Conservation (phyloP, 2,329 filamentous ascomycete species). For the Hortaea sp. region DNA sequence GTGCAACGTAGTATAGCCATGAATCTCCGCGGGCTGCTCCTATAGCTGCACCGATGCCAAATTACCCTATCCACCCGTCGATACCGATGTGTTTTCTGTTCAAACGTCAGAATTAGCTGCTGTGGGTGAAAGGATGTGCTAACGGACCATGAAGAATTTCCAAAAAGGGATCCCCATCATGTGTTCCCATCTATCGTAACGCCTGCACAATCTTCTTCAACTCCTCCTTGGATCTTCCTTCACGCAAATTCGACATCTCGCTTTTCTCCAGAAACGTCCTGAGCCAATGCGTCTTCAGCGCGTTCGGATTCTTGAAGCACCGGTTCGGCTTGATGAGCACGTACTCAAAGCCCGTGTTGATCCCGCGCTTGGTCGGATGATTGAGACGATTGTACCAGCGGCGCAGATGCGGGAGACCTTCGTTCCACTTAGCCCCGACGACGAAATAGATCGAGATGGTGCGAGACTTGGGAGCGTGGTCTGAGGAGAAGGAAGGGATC, state of each 20-base stretch:
- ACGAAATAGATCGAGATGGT: neutral
- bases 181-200: neutral
- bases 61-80: too few relatives aligned
- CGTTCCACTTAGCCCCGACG: neutral
- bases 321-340: neutral
- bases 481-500: neutral
- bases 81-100: too few relatives aligned
- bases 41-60: too few relatives aligned
- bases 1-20: too few relatives aligned
- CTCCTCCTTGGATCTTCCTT: conserved; percentile 1
- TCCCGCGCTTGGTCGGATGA: conserved; percentile 2
- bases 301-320: neutral
- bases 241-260: neutral
- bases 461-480: conserved; percentile 27
- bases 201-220: neutral
- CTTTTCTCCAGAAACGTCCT: neutral
- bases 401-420: neutral
- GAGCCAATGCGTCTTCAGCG: neutral
- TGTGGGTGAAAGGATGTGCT: too few relatives aligned
- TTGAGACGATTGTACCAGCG: conserved; percentile 1
- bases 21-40: too few relatives aligned
- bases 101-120: too few relatives aligned
- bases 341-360: neutral
- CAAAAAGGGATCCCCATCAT: too few relatives aligned
- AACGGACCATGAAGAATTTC: too few relatives aligned